Evolutionary conservation across 1,284 basidiomycete species (phyloP).

Genomic region (Athelia psychrophila): DNA sequence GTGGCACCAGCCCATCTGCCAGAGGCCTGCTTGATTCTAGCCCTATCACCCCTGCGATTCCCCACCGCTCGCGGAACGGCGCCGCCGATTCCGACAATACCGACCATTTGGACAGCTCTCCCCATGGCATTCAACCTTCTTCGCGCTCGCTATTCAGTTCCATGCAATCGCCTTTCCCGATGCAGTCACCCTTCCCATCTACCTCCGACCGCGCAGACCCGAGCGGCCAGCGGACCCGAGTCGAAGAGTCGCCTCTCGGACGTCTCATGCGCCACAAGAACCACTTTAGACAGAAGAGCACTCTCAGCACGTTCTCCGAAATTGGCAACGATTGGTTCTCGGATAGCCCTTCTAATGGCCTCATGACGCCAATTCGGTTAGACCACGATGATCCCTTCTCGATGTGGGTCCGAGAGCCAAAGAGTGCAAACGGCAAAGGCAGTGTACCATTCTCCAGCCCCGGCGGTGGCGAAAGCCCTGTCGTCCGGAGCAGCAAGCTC

Average conservation of each 20-base stretch:
- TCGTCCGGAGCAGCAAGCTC: constrained; percentile 43
- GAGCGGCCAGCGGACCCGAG: not conserved
- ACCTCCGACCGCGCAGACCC: not conserved
- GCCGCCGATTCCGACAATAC: not conserved
- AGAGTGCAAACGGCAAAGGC: constrained; percentile 15
- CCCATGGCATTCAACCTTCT: not conserved
- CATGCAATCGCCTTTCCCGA: constrained; percentile 1
- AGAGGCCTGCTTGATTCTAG: constrained; percentile 5
- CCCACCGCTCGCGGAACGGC: not conserved
- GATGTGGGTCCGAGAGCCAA: not conserved
- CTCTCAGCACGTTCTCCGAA: constrained; percentile 39
- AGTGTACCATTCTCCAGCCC: constrained; percentile 36
- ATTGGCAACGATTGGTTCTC: constrained; percentile 39
- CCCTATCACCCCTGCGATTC: not conserved
- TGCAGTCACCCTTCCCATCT: not conserved
- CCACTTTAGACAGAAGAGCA: constrained; percentile 29
- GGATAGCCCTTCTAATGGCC: constrained; percentile 26
- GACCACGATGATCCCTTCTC: constrained; percentile 11
- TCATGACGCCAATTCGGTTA: constrained; percentile 5
- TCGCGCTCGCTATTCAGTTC: not conserved
- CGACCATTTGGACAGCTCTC: not conserved
- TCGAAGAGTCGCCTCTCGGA: constrained; percentile 29
- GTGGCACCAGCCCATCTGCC: constrained; percentile 38
- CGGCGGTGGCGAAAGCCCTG: constrained; percentile 52
- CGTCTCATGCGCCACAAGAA: constrained; percentile 14